Percentiles rank a stretch among this genome's conserved stretches.
Evolutionary conservation across 2,329 filamentous ascomycete genomes (phyloP).

Genomic region (Aspergillus fijiensis): DNA sequence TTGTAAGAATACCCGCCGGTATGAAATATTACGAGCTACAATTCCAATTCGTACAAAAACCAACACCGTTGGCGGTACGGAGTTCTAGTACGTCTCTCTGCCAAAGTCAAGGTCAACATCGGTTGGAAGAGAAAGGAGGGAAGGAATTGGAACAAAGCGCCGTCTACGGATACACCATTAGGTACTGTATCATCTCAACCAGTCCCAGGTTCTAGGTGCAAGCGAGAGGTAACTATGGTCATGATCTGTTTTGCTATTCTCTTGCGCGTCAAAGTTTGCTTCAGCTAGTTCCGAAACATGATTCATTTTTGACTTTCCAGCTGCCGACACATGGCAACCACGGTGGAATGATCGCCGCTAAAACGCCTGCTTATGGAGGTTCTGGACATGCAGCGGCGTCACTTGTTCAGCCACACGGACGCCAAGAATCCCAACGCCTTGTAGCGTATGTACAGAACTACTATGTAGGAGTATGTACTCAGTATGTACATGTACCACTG

Average conservation of each 20-base stretch:
- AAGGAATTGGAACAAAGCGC: too few relatives aligned
- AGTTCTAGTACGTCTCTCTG: too few relatives aligned
- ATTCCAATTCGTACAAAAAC: too few relatives aligned
- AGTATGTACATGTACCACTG: too few relatives aligned
- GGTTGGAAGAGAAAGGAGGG: not conserved
- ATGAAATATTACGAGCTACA: not conserved
- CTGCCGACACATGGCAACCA: slow-evolving; percentile 26
- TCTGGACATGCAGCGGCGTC: slow-evolving; percentile 16
- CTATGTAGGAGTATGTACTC: not conserved
- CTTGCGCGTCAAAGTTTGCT: not conserved
- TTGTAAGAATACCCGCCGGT: too few relatives aligned
- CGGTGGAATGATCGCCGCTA: slow-evolving; percentile 28
- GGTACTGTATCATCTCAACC: too few relatives aligned
- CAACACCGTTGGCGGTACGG: too few relatives aligned
- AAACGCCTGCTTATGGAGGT: slow-evolving; percentile 12
- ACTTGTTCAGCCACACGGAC: slow-evolving; percentile 18
- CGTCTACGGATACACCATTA: too few relatives aligned
- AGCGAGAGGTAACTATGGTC: too few relatives aligned
- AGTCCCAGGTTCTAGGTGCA: too few relatives aligned
- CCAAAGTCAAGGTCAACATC: too few relatives aligned
- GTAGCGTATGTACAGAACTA: not conserved
- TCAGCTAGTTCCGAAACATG: not conserved
- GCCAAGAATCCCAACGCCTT: slow-evolving; percentile 12
- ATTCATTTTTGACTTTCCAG: slow-evolving; percentile 23
- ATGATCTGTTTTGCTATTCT: not conserved